phyloP scores from a whole-genome alignment of 1,284 basidiomycete genomes.

The Moniliophthora roreri region DNA sequence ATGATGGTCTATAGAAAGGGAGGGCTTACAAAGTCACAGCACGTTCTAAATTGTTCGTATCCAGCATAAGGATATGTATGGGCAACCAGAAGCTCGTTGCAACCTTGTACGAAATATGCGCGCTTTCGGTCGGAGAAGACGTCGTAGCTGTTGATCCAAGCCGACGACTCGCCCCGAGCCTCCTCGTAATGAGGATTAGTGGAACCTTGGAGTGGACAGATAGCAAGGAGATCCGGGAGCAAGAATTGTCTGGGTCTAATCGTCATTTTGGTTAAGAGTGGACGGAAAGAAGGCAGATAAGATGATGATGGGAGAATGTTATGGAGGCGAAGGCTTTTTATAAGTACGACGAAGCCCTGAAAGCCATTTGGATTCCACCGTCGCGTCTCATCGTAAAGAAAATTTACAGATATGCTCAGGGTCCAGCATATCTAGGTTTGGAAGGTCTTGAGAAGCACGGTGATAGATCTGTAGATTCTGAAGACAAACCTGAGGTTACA shows the following conservation, averaged over 20 bases:
- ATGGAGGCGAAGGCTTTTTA: neutral
- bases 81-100: slow-evolving; percentile 62
- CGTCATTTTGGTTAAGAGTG: slow-evolving; percentile 27
- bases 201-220: slow-evolving; percentile 45
- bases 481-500: slow-evolving; percentile 3
- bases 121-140: slow-evolving; percentile 61
- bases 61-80: slow-evolving; percentile 62
- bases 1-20: neutral
- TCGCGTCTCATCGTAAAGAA: slow-evolving; percentile 4
- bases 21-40: slow-evolving; percentile 4
- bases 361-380: neutral
- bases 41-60: slow-evolving; percentile 44
- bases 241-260: slow-evolving; percentile 37
- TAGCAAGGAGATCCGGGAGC: slow-evolving; percentile 56
- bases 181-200: slow-evolving; percentile 56
- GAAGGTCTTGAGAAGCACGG: neutral
- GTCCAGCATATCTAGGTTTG: slow-evolving; percentile 1
- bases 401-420: slow-evolving; percentile 6
- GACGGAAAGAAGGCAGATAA: slow-evolving; percentile 14
- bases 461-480: slow-evolving; percentile 3
- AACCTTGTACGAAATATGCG: slow-evolving; percentile 58
- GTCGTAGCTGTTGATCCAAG: slow-evolving; percentile 63
- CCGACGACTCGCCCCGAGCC: slow-evolving; percentile 53
- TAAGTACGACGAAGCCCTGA: neutral
- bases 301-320: slow-evolving; percentile 13